A percentile compares a stretch with the other conserved stretches of the same genome.
Evolutionary conservation across 2,329 filamentous ascomycete species (phyloP).

Genomic region (Botrytis tulipae): DNA sequence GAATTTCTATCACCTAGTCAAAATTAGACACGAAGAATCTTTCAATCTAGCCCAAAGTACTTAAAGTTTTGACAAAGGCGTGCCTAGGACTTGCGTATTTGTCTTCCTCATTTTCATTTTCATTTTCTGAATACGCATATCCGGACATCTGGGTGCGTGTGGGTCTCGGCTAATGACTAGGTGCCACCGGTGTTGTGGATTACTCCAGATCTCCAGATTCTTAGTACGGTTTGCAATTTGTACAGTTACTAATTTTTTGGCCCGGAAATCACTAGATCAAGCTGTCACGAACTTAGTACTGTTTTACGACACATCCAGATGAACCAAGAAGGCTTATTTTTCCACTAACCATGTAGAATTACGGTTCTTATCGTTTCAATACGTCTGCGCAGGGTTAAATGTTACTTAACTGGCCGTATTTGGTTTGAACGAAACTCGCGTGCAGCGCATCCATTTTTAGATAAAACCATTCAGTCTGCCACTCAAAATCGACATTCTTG

Average conservation of each 20-base stretch:
- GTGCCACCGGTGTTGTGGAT: no score
- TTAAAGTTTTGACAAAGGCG: no score
- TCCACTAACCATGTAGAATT: neutral
- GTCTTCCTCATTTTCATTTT: neutral
- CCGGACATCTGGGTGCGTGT: neutral
- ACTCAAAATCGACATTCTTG: neutral
- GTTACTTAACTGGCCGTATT: neutral
- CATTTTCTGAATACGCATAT: neutral
- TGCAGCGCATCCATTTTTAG: neutral
- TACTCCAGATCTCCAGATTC: neutral
- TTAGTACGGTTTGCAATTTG: no score
- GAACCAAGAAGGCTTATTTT: neutral
- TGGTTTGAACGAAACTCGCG: neutral
- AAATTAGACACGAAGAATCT: neutral
- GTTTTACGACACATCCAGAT: neutral
- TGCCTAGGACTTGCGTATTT: neutral
- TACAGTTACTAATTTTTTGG: neutral
- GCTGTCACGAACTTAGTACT: no score
- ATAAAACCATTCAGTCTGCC: neutral
- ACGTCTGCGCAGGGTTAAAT: neutral
- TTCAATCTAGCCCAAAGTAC: neutral
- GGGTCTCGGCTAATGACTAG: neutral
- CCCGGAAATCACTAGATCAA: neutral
- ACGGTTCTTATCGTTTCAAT: neutral
- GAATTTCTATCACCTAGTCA: neutral